A percentile compares a stretch with the other conserved stretches of the same genome.
These are phyloP conservation scores for Mangifera indica DNA, from an alignment of 345 rosid genomes.

Conservation along the genomic window DNA sequence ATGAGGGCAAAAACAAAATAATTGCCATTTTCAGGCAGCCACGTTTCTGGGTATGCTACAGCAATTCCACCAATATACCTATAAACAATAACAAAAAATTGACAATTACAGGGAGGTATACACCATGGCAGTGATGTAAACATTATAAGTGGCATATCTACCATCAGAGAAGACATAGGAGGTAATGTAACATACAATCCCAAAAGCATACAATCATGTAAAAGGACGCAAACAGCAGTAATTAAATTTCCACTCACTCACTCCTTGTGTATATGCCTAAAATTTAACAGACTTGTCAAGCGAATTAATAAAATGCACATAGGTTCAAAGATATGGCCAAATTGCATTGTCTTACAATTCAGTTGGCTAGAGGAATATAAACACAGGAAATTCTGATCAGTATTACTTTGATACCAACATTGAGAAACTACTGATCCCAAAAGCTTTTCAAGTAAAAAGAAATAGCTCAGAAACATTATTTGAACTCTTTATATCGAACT, in stretches of 20 bases:
- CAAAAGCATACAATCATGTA: background rate
- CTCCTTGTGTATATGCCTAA: background rate
- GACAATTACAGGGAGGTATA: background rate
- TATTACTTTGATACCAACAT: too few relatives aligned
- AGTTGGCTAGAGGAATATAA: too few relatives aligned
- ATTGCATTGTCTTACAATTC: background rate
- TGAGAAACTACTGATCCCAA: background rate
- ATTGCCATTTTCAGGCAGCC: conserved; percentile 93
- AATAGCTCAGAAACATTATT: background rate
- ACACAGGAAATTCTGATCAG: too few relatives aligned
- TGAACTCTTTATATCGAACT: conserved; percentile 25
- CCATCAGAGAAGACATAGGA: background rate
- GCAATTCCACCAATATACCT: conserved; percentile 79
- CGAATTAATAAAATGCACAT: background rate
- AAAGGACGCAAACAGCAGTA: too few relatives aligned
- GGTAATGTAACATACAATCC: background rate
- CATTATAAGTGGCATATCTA: background rate
- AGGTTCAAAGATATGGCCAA: background rate
- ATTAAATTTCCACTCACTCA: too few relatives aligned
- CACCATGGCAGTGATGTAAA: background rate
- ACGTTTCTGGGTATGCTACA: conserved; percentile 81
- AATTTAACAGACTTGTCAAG: background rate
- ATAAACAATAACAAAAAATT: conserved; percentile 22
- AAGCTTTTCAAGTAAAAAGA: too few relatives aligned
- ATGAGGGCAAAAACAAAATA: conserved; percentile 89